phyloP scores from a whole-genome alignment of 148 eudicot species.

The Silene latifolia region DNA sequence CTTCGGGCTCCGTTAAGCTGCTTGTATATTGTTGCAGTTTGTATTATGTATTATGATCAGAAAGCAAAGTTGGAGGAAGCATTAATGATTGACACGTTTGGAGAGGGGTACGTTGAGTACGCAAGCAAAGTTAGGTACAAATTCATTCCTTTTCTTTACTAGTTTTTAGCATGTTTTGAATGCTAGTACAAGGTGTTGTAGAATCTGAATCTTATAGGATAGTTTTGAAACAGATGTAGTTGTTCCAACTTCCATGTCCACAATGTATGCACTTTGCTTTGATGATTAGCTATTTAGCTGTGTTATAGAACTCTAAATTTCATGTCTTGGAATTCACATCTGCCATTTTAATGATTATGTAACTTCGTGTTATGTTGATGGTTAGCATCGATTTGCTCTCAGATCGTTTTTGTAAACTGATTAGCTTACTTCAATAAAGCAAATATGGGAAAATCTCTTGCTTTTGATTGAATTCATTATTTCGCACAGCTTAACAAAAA shows the following conservation, averaged over 20 bases:
- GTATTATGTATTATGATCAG: slow-evolving; percentile 63
- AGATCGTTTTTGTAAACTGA: not conserved
- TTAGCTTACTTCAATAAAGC: not conserved
- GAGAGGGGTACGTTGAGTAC: slow-evolving; percentile 57
- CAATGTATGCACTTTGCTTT: slow-evolving; percentile 15
- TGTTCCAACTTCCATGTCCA: not conserved
- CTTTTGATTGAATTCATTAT: too few relatives aligned
- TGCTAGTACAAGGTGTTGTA: slow-evolving; percentile 19
- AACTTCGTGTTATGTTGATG: not conserved
- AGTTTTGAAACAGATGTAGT: not conserved
- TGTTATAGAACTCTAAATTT: slow-evolving; percentile 3
- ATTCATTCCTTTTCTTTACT: slow-evolving; percentile 82
- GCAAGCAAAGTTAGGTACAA: slow-evolving; percentile 64
- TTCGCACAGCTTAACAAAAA: too few relatives aligned
- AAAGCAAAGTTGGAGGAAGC: slow-evolving; percentile 79
- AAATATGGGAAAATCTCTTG: not conserved
- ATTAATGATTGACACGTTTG: slow-evolving; percentile 63
- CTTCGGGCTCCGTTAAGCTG: slow-evolving; percentile 73
- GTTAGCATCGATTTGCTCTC: not conserved
- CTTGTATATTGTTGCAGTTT: slow-evolving; percentile 49
- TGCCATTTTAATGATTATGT: not conserved
- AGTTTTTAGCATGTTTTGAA: slow-evolving; percentile 25
- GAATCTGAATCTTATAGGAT: slow-evolving; percentile 14
- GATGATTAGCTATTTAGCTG: slow-evolving; percentile 6
- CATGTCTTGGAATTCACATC: not conserved